Evolutionary conservation across 2,329 filamentous ascomycete genomes (phyloP).

Genomic region (Alternaria brassicicola): DNA sequence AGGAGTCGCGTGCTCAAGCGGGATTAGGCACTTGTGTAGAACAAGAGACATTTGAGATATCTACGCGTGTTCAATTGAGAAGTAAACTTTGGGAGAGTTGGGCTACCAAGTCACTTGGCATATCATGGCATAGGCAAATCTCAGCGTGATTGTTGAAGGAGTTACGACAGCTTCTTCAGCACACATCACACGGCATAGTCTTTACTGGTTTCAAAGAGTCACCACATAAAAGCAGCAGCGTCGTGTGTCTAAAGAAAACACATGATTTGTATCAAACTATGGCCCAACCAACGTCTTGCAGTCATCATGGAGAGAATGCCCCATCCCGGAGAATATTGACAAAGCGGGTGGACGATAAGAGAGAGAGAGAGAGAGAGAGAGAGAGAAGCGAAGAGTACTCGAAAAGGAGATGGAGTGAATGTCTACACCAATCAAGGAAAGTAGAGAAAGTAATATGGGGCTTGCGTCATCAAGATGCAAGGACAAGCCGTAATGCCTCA

Average conservation of each 20-base stretch:
- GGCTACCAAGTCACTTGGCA: not conserved
- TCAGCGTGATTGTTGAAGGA: not conserved
- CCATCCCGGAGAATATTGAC: not conserved
- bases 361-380: not conserved
- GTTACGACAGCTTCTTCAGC: not conserved
- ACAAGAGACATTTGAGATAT: too few species aligned
- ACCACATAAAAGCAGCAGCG: not conserved
- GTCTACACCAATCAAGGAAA: not conserved
- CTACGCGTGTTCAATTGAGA: not conserved
- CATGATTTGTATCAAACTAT: not conserved
- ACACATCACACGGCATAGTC: not conserved
- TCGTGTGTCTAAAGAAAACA: not conserved
- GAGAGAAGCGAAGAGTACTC: not conserved
- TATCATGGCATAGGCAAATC: not conserved
- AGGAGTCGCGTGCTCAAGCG: not conserved
- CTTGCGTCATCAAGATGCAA: not conserved
- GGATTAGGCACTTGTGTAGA: not conserved
- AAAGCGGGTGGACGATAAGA: not conserved
- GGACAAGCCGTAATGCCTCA: not conserved
- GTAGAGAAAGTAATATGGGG: conserved; percentile 1
- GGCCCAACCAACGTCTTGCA: not conserved
- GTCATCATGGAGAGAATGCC: not conserved
- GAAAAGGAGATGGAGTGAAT: not conserved
- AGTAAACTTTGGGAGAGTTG: not conserved
- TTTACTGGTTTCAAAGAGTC: not conserved